Base-by-base conservation (phyloP, 169 alveolate genomes). In the Miamiensis avidus region DNA sequence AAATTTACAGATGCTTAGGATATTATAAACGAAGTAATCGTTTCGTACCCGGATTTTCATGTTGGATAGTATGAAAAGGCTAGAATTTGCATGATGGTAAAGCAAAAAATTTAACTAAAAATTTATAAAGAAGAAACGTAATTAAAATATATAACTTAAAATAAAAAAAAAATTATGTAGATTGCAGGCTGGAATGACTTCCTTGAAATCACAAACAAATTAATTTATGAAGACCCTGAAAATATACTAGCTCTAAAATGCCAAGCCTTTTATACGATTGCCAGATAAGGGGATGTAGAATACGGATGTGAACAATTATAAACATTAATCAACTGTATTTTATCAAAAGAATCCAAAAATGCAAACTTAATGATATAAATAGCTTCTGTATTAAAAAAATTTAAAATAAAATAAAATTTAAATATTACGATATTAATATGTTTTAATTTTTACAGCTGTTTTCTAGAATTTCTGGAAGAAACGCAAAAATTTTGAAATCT, bases 21-120 rank as follows among this genome's bases (percentile, higher is more conserved):
- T 85, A 89, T 89, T 75, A 82, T 93, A 72, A 88, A 93, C 78
- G 97, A 96, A 81, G 81, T 94, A 0, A 81, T 91, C 29, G 92
- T 94, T 29, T 82, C 82, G 25, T 88, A 92, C 88, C 91, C 92
- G 74, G 90, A 91, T 73, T 96, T 96, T 87, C 79, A 87, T 29
- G 96, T 96, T 31, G 95, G 92, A 25, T 91, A 91, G 49, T 88
- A 94, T 6, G 97, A 94, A 82, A 96, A 95, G 89, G 91, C 96
- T 29, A 92, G 94, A 78, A 90, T 94, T 28, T 95, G 88, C 73
- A 93, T 96, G 82, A 84, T 94, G 65, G 94, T 89, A 33, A 90
- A 89, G 31, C n/a, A 89, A 89, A 76, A 89, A 89, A 76, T 82
- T 75, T 31, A 49, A 49, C 28, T 34, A 32, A 29, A 64, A 31